Evolutionary conservation across 148 eudicot genomes (phyloP).

Genomic region (Rhododendron griersonianum): DNA sequence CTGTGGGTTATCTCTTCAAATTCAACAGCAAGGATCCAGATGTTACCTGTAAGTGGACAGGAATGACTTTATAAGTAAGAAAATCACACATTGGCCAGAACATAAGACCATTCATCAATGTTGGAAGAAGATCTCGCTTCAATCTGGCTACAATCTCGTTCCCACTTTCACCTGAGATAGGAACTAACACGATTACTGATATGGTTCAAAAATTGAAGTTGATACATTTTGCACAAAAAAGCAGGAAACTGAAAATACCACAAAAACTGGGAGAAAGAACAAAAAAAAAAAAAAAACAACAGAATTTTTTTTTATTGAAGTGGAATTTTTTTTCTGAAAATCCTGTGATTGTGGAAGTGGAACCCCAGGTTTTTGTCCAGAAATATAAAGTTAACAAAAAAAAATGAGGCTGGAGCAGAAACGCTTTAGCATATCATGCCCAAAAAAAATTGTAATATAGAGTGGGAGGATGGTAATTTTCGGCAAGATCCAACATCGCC

Average conservation of each 20-base stretch:
- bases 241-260: background rate
- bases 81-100: conserved; percentile 94
- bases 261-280: background rate
- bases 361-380: background rate
- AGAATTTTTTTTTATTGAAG: background rate
- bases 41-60: conserved; percentile 83
- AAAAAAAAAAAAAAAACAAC: too few species aligned
- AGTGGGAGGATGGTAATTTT: background rate
- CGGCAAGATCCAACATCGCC: background rate
- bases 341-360: background rate
- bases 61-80: conserved; percentile 62
- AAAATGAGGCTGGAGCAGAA: background rate
- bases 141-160: conserved; percentile 62
- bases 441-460: background rate
- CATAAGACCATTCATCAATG: conserved; percentile 58
- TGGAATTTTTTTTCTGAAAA: background rate
- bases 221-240: background rate
- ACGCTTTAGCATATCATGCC: background rate
- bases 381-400: background rate
- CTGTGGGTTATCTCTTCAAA: background rate
- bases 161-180: conserved; percentile 59
- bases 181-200: background rate
- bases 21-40: background rate
- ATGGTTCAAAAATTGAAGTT: background rate
- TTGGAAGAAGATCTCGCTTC: conserved; percentile 76